Evolutionary conservation across 139 green algal species (phyloP).

Genomic region (Ettlia oleoabundans): DNA sequence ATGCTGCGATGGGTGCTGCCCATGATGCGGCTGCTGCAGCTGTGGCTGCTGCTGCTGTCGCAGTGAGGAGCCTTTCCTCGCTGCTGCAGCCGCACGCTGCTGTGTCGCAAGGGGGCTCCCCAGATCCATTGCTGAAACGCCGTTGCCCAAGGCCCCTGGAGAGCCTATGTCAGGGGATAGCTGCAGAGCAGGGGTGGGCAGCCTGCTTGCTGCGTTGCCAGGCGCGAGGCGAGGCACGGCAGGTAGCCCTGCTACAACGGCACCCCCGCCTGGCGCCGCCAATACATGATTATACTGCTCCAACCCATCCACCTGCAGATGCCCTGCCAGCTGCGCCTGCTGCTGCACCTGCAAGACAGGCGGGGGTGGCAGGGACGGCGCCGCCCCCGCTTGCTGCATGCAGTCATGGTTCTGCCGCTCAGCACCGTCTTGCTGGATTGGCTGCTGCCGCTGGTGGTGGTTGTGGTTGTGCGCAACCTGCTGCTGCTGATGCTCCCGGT

Average conservation of each 20-base stretch:
- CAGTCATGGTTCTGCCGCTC: too few relatives aligned
- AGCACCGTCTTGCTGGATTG: not conserved
- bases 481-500: not conserved
- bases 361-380: too few relatives aligned
- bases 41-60: not conserved
- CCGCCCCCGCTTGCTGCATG: too few relatives aligned
- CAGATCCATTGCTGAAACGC: constrained; percentile 25
- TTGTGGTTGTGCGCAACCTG: not conserved
- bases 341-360: too few relatives aligned
- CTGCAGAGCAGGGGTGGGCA: not conserved
- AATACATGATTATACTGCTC: too few relatives aligned
- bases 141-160: not conserved
- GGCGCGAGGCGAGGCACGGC: not conserved
- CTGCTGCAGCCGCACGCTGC: not conserved
- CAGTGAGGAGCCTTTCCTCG: too few relatives aligned
- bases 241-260: too few relatives aligned
- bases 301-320: too few relatives aligned
- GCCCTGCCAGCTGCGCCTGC: too few relatives aligned
- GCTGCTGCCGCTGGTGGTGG: not conserved
- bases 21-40: too few relatives aligned
- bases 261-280: too few relatives aligned
- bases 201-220: not conserved
- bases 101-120: not conserved
- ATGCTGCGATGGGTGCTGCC: too few relatives aligned
- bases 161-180: not conserved